Conservation (phyloP, 2,329 filamentous ascomycete genomes). For the Fusarium compactum region DNA sequence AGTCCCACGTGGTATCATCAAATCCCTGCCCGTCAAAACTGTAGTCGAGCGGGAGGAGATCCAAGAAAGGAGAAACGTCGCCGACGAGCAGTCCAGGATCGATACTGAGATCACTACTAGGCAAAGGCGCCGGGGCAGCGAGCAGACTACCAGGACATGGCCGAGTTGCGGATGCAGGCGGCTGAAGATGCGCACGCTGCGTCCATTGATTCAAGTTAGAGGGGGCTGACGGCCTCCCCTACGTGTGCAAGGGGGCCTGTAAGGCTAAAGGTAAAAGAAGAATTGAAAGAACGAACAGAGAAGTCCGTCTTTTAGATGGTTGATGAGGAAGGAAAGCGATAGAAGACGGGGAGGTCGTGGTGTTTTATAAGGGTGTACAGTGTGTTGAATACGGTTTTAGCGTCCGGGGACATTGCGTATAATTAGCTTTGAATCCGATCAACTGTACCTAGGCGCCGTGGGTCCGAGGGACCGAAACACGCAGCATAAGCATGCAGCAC, state of each 20-base stretch:
- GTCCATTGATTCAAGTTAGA: conserved; percentile 48
- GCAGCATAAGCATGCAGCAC: not conserved
- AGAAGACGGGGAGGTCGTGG: not conserved
- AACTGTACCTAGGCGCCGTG: not conserved
- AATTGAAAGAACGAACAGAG: conserved; percentile 6
- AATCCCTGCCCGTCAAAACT: conserved; percentile 25
- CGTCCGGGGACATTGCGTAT: conserved; percentile 8
- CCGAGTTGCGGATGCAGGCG: conserved; percentile 15
- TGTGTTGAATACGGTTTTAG: conserved; percentile 21
- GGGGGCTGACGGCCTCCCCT: conserved; percentile 45
- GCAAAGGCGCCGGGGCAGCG: conserved; percentile 27
- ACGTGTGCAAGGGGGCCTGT: conserved; percentile 41
- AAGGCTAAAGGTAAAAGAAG: conserved; percentile 17
- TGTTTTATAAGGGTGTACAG: conserved; percentile 41
- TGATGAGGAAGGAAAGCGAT: conserved; percentile 22
- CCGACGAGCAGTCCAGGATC: conserved; percentile 24
- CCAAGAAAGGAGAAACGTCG: conserved; percentile 29
- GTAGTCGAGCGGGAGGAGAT: conserved; percentile 34
- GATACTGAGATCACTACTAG: conserved; percentile 14
- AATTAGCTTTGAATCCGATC: not conserved
- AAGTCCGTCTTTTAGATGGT: conserved; percentile 18
- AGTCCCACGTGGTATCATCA: conserved; percentile 24
- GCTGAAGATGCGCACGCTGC: conserved; percentile 26
- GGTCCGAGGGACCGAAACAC: conserved; percentile 7
- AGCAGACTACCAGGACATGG: conserved; percentile 41